Evolutionary conservation across 2,329 filamentous ascomycete genomes (phyloP).

Genomic region (Colletotrichum sp.): DNA sequence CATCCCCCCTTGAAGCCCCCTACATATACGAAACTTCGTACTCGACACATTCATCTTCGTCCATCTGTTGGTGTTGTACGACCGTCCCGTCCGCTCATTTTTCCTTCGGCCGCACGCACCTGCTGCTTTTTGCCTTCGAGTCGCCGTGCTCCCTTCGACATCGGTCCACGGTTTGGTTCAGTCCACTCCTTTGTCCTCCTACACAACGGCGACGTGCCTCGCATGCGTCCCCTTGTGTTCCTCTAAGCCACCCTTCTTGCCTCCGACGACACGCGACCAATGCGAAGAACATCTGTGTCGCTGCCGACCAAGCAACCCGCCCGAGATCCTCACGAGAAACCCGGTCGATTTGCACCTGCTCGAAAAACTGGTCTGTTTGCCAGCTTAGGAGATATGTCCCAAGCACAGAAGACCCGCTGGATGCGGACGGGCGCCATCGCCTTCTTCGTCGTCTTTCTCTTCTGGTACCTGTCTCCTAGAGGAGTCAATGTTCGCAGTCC

Average conservation of each 20-base stretch:
- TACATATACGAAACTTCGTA: conserved; percentile 15
- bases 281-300: conserved; percentile 71
- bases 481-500: conserved; percentile 60
- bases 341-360: conserved; percentile 60
- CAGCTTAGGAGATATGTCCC: conserved; percentile 55
- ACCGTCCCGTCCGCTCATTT: conserved; percentile 13
- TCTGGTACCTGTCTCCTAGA: conserved; percentile 68
- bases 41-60: neutral
- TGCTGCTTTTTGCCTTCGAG: conserved; percentile 6
- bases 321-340: conserved; percentile 70
- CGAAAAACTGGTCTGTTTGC: conserved; percentile 54
- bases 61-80: neutral
- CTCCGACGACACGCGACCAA: conserved; percentile 32
- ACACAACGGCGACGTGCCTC: conserved; percentile 2
- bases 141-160: conserved; percentile 1
- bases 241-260: neutral
- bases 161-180: conserved; percentile 1
- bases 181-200: conserved; percentile 16
- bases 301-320: conserved; percentile 65
- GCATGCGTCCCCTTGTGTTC: conserved; percentile 24
- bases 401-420: conserved; percentile 70
- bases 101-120: conserved; percentile 14
- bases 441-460: conserved; percentile 63
- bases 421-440: conserved; percentile 69
- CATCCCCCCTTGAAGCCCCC: conserved; percentile 7